A percentile compares a stretch with the other conserved stretches of the same genome.
Conservation (phyloP, 208 protist genomes). For the Endotrypanum monterogeii region DNA sequence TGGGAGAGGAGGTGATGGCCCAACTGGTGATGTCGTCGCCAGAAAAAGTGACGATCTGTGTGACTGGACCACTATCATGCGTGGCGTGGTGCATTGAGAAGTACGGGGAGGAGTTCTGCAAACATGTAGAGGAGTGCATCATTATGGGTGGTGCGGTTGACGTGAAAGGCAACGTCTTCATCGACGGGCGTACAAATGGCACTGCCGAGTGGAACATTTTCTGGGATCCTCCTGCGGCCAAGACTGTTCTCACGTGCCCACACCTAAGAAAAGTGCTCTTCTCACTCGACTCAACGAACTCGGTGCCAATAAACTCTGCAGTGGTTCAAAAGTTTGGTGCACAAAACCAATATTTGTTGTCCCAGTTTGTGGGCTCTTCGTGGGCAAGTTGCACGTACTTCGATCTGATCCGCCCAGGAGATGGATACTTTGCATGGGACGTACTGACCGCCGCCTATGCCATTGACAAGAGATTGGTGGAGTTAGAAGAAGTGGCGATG, state of each 20-base stretch:
- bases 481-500: slow-evolving; percentile 51
- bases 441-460: slow-evolving; percentile 84
- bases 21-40: slow-evolving; percentile 72
- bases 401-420: slow-evolving; percentile 56
- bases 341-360: slow-evolving; percentile 82
- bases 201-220: slow-evolving; percentile 92
- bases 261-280: slow-evolving; percentile 65
- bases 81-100: slow-evolving; percentile 86
- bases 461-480: slow-evolving; percentile 54
- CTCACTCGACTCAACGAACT: slow-evolving; percentile 86
- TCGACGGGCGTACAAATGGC: slow-evolving; percentile 64
- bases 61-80: slow-evolving; percentile 85
- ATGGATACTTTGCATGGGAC: slow-evolving; percentile 91
- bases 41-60: slow-evolving; percentile 84
- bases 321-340: slow-evolving; percentile 77
- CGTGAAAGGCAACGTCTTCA: slow-evolving; percentile 86
- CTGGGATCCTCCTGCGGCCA: slow-evolving; percentile 81
- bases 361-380: slow-evolving; percentile 78
- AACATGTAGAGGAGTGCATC: slow-evolving; percentile 84
- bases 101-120: slow-evolving; percentile 72
- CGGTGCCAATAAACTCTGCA: slow-evolving; percentile 70
- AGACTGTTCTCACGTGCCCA: slow-evolving; percentile 67
- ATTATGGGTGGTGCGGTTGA: slow-evolving; percentile 91
- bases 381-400: slow-evolving; percentile 85
- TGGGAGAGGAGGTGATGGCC: slow-evolving; percentile 82